Conservation (phyloP, 169 alveolate genomes). For the Theileria annulata region DNA sequence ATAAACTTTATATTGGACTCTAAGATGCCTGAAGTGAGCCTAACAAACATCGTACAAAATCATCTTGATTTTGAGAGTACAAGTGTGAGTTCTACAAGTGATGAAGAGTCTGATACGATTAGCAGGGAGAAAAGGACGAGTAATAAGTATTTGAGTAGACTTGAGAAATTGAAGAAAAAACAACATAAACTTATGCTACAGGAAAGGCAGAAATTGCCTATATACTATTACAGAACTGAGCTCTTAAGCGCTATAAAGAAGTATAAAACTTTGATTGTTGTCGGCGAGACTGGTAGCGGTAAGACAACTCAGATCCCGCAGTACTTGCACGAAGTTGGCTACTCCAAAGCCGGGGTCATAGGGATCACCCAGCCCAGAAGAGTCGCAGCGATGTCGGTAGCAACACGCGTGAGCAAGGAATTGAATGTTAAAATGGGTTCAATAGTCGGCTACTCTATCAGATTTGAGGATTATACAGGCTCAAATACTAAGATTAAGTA, state of each 20-base stretch:
- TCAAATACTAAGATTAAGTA: conserved; percentile 93
- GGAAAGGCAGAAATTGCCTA: conserved; percentile 88
- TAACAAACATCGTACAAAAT: conserved; percentile 67
- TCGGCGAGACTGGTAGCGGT: conserved; percentile 99
- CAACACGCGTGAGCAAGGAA: conserved; percentile 98
- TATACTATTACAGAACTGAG: conserved; percentile 90
- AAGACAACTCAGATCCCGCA: conserved; percentile 99
- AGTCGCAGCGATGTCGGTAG: conserved; percentile 99
- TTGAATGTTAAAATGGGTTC: conserved; percentile 96
- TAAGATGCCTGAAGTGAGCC: conserved; percentile 60
- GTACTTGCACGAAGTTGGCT: conserved; percentile 95
- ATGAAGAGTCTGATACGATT: conserved; percentile 28
- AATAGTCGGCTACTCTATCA: conserved; percentile 91
- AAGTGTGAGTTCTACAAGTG: conserved; percentile 52
- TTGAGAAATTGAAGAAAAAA: conserved; percentile 60
- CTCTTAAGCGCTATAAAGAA: conserved; percentile 88
- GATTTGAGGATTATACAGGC: conserved; percentile 98
- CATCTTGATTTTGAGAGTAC: conserved; percentile 64
- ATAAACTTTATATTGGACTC: conserved; percentile 18
- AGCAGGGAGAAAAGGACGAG: conserved; percentile 16
- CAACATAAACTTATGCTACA: conserved; percentile 61
- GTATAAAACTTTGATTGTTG: conserved; percentile 91
- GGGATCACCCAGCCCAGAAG: conserved; percentile 99
- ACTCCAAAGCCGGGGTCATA: conserved; percentile 92
- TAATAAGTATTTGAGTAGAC: conserved; percentile 33